Conservation (phyloP, 306 rosid species). For the Urtica urens region DNA sequence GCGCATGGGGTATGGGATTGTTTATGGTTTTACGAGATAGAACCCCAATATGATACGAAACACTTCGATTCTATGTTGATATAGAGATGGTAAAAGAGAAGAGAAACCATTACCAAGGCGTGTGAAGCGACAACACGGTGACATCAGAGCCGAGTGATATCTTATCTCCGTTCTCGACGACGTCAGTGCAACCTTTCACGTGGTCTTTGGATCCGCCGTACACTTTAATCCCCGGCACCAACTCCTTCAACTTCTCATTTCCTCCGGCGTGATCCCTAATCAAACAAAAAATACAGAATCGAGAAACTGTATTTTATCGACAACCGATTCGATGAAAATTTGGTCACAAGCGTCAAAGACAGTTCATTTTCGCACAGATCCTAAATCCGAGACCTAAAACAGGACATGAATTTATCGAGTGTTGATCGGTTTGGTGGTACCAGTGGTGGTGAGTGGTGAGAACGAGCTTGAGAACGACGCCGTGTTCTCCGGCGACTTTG, state of each 20-base stretch:
- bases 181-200: constrained; percentile 75
- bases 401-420: too few relatives aligned
- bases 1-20: too few relatives aligned
- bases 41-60: too few relatives aligned
- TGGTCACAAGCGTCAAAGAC: neutral
- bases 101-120: constrained; percentile 61
- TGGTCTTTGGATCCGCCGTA: constrained; percentile 84
- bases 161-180: constrained; percentile 79
- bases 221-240: constrained; percentile 77
- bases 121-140: constrained; percentile 58
- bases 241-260: constrained; percentile 62
- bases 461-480: constrained; percentile 56
- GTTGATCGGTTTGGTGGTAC: constrained; percentile 19
- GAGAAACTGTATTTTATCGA: too few relatives aligned
- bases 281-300: neutral
- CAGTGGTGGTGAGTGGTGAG: constrained; percentile 99
- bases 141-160: constrained; percentile 60
- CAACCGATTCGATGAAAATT: too few relatives aligned
- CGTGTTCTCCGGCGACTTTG: constrained; percentile 45
- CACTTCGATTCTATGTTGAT: too few relatives aligned
- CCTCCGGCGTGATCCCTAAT: constrained; percentile 90
- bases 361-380: neutral
- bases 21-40: too few relatives aligned
- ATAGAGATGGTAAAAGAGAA: neutral
- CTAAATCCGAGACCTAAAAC: too few relatives aligned